Conservation (phyloP, 2,329 filamentous ascomycete species). For the Cordyceps cicadae region DNA sequence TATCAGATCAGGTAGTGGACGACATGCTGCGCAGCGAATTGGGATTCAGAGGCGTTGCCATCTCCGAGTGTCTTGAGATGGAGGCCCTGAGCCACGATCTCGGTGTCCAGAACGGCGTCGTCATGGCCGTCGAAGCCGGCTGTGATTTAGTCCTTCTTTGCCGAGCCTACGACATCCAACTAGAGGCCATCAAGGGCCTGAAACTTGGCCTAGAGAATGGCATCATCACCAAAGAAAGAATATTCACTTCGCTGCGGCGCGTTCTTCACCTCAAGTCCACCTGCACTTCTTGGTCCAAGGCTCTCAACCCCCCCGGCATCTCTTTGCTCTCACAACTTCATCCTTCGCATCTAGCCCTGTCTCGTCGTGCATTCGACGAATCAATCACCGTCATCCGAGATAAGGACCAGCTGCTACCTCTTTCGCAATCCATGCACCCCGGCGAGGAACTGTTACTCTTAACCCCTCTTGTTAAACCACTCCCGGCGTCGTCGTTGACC, state of each 20-base stretch:
- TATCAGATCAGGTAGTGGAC: conserved; percentile 89
- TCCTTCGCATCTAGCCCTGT: conserved; percentile 71
- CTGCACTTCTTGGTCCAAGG: conserved; percentile 85
- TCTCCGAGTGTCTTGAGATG: conserved; percentile 96
- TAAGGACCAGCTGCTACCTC: conserved; percentile 73
- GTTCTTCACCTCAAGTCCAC: conserved; percentile 73
- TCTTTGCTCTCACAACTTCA: conserved; percentile 71
- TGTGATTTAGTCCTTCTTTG: conserved; percentile 89
- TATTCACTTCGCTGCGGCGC: conserved; percentile 70
- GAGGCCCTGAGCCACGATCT: conserved; percentile 92
- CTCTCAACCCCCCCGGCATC: conserved; percentile 77
- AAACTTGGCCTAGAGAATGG: conserved; percentile 85
- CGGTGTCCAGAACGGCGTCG: conserved; percentile 90
- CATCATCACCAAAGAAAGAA: conserved; percentile 72
- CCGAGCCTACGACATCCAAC: conserved; percentile 77
- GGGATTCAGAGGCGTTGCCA: conserved; percentile 82
- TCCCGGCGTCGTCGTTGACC: conserved; percentile 82
- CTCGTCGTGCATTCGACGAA: conserved; percentile 77
- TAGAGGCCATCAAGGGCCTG: conserved; percentile 83
- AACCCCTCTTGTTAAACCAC: conserved; percentile 81
- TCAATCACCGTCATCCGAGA: conserved; percentile 92
- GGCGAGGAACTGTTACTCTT: conserved; percentile 85
- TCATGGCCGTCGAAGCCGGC: conserved; percentile 95
- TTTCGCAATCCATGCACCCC: conserved; percentile 71
- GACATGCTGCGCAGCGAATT: conserved; percentile 81